Conservation (phyloP, 768 basidiomycete species). For the Hortiboletus flavorubellus region DNA sequence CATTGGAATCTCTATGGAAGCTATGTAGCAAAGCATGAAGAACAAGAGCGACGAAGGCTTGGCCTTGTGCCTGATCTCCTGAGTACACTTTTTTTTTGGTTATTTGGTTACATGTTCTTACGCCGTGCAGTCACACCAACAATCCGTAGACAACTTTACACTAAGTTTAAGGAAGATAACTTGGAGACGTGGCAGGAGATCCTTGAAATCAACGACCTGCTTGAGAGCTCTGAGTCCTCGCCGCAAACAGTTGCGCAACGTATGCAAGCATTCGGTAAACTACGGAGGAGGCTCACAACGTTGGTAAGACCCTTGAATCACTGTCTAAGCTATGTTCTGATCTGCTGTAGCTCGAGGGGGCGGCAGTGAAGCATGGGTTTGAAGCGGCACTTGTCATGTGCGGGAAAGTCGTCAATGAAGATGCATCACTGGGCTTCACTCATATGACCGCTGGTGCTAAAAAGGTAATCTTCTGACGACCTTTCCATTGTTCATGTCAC, state of each 20-base stretch:
- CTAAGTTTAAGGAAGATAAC: constrained; percentile 1
- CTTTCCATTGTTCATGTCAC: not conserved
- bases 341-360: not conserved
- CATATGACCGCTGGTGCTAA: not conserved
- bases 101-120: too few relatives aligned
- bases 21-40: constrained; percentile 1
- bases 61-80: not conserved
- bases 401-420: constrained; percentile 7
- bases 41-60: constrained; percentile 1
- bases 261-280: not conserved
- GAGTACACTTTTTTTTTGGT: not conserved
- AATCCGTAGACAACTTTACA: not conserved
- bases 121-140: not conserved
- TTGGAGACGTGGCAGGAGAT: not conserved
- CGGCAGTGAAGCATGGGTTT: constrained; percentile 5
- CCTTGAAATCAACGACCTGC: not conserved
- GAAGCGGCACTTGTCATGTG: constrained; percentile 9
- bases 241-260: not conserved
- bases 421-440: not conserved
- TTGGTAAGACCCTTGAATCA: not conserved
- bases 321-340: not conserved
- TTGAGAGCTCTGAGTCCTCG: not conserved
- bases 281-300: not conserved
- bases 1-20: constrained; percentile 2
- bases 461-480: too few relatives aligned